phyloP scores from a whole-genome alignment of 1,284 basidiomycete species.

The Pseudozyma tsukubaensis region DNA sequence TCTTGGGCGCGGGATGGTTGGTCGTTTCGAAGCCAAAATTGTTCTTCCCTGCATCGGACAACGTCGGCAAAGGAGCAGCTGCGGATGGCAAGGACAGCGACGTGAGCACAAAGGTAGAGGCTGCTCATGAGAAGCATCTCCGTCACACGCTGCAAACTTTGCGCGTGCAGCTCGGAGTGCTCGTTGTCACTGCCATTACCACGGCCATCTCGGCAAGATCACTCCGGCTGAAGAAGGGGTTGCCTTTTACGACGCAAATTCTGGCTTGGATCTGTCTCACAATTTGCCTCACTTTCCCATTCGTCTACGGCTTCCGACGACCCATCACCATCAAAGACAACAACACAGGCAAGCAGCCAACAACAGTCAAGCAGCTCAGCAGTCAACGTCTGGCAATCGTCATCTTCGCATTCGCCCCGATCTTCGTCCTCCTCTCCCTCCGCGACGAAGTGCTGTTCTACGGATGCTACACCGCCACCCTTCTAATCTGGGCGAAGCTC shows the following conservation, averaged over 20 bases:
- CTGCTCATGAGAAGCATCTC: constrained; percentile 28
- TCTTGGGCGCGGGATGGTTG: constrained; percentile 32
- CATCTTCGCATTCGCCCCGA: constrained; percentile 76
- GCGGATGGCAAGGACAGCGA: neutral
- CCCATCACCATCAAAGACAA: constrained; percentile 64
- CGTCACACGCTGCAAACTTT: constrained; percentile 47
- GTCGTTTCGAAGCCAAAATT: constrained; percentile 19
- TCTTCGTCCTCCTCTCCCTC: constrained; percentile 83
- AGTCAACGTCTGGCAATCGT: constrained; percentile 65
- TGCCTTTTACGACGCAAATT: constrained; percentile 76
- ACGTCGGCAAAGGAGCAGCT: neutral
- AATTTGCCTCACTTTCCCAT: constrained; percentile 48
- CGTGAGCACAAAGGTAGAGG: neutral
- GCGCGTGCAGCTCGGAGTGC: constrained; percentile 61
- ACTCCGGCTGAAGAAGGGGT: constrained; percentile 77
- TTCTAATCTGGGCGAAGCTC: constrained; percentile 79
- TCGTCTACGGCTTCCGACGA: constrained; percentile 54
- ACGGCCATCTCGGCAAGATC: constrained; percentile 73
- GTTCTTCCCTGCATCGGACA: constrained; percentile 30
- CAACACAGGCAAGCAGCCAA: neutral
- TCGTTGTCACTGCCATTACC: constrained; percentile 73
- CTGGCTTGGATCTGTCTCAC: constrained; percentile 77
- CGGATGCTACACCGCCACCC: constrained; percentile 75
- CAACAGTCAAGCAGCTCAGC: constrained; percentile 40
- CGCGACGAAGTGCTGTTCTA: constrained; percentile 86